Conservation (phyloP, 805 yeast genomes). For the Candida fluviatilis region DNA sequence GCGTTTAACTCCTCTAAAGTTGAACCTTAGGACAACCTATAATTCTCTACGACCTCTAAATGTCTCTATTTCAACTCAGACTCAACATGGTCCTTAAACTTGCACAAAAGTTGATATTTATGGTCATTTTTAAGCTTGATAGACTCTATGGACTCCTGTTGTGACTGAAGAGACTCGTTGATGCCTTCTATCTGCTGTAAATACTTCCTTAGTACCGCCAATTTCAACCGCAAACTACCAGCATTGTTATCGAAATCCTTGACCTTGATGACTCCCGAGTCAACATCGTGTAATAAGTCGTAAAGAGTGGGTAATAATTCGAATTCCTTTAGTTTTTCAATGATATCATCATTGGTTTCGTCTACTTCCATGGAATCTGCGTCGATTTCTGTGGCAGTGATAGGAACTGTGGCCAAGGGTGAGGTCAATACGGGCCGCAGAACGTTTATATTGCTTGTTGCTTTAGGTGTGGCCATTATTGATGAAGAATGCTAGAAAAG, state of each 20-base stretch:
- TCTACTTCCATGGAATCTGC: slow-evolving; percentile 3
- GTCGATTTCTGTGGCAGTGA: slow-evolving; percentile 1
- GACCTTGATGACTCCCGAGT: slow-evolving; percentile 32
- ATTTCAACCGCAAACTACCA: slow-evolving; percentile 35
- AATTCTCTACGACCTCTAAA: no score
- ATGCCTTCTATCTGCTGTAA: slow-evolving; percentile 38
- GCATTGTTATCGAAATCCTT: slow-evolving; percentile 40
- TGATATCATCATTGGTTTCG: slow-evolving; percentile 9
- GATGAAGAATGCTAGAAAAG: no score
- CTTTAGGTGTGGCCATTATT: slow-evolving; percentile 1
- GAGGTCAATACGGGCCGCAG: slow-evolving; percentile 2
- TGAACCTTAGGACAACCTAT: no score
- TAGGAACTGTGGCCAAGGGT: slow-evolving; percentile 1
- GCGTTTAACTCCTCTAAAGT: no score
- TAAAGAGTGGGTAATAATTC: slow-evolving; percentile 38
- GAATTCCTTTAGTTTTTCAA: slow-evolving; percentile 23
- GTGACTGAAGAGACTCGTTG: slow-evolving; percentile 25
- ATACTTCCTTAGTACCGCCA: slow-evolving; percentile 23
- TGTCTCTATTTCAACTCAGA: background rate
- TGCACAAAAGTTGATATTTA: slow-evolving; percentile 20
- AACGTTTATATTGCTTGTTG: background rate
- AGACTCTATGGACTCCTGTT: slow-evolving; percentile 19
- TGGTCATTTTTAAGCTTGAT: slow-evolving; percentile 22
- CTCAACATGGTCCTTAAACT: slow-evolving; percentile 12
- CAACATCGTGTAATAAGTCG: slow-evolving; percentile 29